Conservation (phyloP, 2,329 filamentous ascomycete genomes). For the Knufia petricola region DNA sequence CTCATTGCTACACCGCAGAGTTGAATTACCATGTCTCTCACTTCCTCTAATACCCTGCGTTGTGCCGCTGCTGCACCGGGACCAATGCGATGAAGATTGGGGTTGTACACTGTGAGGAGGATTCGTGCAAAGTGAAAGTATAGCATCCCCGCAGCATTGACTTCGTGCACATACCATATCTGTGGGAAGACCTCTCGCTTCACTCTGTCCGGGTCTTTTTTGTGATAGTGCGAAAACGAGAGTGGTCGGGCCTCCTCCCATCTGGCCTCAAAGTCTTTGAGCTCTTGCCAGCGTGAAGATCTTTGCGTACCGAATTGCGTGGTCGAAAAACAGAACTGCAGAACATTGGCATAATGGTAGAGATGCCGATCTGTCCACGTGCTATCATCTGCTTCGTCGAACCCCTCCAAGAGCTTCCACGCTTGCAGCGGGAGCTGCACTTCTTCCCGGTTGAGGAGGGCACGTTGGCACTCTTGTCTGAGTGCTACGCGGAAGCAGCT, state of each 20-base stretch:
- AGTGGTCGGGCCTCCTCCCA: constrained; percentile 22
- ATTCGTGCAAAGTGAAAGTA: constrained; percentile 23
- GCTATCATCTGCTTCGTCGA: constrained; percentile 20
- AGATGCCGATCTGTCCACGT: constrained; percentile 46
- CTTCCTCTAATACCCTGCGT: constrained; percentile 21
- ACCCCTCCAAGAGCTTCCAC: constrained; percentile 19
- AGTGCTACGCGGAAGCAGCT: constrained; percentile 20
- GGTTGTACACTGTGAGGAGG: constrained; percentile 24
- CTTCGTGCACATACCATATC: constrained; percentile 24
- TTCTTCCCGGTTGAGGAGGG: constrained; percentile 18
- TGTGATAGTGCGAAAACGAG: constrained; percentile 22
- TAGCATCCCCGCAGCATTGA: constrained; percentile 22
- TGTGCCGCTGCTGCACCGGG: constrained; percentile 16
- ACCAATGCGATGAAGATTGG: constrained; percentile 23
- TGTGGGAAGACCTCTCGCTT: constrained; percentile 22
- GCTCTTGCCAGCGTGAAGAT: constrained; percentile 17
- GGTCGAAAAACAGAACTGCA: constrained; percentile 50
- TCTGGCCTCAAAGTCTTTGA: constrained; percentile 18
- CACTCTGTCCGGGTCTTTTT: constrained; percentile 17
- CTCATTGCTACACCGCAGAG: constrained; percentile 51
- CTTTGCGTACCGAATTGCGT: constrained; percentile 7
- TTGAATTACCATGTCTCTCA: constrained; percentile 38
- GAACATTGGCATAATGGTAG: constrained; percentile 52
- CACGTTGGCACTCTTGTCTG: constrained; percentile 19
- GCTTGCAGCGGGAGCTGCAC: constrained; percentile 17